These are phyloP conservation scores for Plasmodium chabaudi DNA, from an alignment of 169 alveolate species.

Conservation along the genomic window DNA sequence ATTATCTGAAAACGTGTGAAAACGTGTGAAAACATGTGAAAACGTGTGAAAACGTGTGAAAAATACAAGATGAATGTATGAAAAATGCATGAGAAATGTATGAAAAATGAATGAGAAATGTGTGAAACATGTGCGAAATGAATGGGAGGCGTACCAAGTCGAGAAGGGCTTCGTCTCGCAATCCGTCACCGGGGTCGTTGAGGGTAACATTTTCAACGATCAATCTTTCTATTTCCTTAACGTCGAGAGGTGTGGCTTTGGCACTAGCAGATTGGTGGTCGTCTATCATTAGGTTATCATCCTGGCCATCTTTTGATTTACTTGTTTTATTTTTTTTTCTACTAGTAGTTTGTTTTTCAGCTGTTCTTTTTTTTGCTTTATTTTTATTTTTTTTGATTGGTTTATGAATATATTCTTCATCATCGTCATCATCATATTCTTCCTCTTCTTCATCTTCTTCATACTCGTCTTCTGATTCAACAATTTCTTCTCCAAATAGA, in stretches of 20 bases:
- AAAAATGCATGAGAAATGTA: background rate
- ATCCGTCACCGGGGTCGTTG: slow-evolving; percentile 75
- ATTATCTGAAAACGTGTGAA: slow-evolving; percentile 35
- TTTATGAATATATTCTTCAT: slow-evolving; percentile 17
- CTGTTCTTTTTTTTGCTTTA: slow-evolving; percentile 35
- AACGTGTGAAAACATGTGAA: no score
- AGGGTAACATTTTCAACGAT: slow-evolving; percentile 59
- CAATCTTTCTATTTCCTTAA: slow-evolving; percentile 43
- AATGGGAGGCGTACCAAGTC: slow-evolving; percentile 73
- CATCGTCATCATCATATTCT: slow-evolving; percentile 24
- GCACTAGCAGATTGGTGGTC: slow-evolving; percentile 13
- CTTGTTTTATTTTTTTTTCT: slow-evolving; percentile 27
- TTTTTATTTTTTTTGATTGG: slow-evolving; percentile 6
- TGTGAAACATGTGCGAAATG: background rate
- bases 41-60: no score
- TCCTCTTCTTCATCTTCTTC: slow-evolving; percentile 50
- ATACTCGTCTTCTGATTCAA: slow-evolving; percentile 54
- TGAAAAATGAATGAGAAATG: background rate
- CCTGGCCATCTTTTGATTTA: background rate
- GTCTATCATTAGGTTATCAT: slow-evolving; percentile 15
- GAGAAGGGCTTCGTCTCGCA: slow-evolving; percentile 79
- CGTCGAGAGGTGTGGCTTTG: slow-evolving; percentile 7
- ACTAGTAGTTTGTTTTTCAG: slow-evolving; percentile 27
- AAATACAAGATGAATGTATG: no score
- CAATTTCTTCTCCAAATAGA: slow-evolving; percentile 84